Conservation (phyloP, 306 rosid genomes). For the Acacia melanoxylon region DNA sequence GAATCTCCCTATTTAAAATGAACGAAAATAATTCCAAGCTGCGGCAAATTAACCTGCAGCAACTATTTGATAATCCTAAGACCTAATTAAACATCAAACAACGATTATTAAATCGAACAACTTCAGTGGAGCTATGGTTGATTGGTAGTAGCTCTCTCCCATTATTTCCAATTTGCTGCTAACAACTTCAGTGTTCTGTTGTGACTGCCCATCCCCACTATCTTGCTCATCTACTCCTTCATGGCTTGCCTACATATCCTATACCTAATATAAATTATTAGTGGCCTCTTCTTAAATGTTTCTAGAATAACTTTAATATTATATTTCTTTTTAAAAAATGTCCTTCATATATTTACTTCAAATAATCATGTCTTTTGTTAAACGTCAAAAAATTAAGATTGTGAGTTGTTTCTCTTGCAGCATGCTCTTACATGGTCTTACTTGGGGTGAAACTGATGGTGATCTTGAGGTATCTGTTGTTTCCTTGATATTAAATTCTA, state of each 20-base stretch:
- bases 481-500: not conserved
- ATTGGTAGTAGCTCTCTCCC: not conserved
- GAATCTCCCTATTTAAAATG: not conserved
- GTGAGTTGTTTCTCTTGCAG: slow-evolving; percentile 52
- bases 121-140: not conserved
- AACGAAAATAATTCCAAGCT: not conserved
- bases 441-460: slow-evolving; percentile 76
- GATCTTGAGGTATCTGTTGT: slow-evolving; percentile 77
- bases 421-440: slow-evolving; percentile 83
- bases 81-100: not conserved
- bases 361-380: slow-evolving; percentile 19
- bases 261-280: not conserved
- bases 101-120: not conserved
- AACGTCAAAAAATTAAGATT: slow-evolving; percentile 26
- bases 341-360: slow-evolving; percentile 6
- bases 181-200: not conserved
- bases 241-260: not conserved
- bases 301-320: not conserved
- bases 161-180: not conserved
- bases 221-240: not conserved
- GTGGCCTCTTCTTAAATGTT: not conserved
- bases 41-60: not conserved
- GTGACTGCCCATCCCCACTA: not conserved
- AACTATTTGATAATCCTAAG: not conserved
- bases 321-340: not conserved